Evolutionary conservation across 2,329 filamentous ascomycete genomes (phyloP).

Genomic region (Hypocreales sp.): DNA sequence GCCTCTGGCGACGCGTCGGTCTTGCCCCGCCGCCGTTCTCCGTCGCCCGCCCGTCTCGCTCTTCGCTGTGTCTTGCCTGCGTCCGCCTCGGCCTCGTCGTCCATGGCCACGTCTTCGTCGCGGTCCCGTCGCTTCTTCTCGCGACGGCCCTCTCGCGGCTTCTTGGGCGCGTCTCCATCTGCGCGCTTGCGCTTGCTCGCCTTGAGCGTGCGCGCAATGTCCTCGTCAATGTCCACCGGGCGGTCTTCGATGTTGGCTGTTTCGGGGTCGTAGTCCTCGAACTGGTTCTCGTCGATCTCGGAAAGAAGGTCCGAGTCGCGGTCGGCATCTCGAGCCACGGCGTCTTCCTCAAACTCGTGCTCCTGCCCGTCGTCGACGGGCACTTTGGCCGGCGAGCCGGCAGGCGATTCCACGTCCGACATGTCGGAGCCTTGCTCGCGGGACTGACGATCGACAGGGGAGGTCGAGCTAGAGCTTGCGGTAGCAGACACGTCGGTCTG

Average conservation of each 20-base stretch:
- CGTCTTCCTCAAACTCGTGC: conserved; percentile 23
- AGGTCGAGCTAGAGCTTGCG: no score
- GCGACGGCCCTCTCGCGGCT: conserved; percentile 58
- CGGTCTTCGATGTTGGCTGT: conserved; percentile 47
- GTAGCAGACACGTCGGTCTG: no score
- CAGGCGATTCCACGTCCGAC: conserved; percentile 31
- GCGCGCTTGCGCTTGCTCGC: conserved; percentile 49
- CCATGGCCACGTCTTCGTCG: conserved; percentile 31
- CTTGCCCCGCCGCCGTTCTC: conserved; percentile 29
- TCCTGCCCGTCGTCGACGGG: conserved; percentile 25
- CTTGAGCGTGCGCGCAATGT: conserved; percentile 47
- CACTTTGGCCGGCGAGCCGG: conserved; percentile 19
- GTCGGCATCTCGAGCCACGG: conserved; percentile 29
- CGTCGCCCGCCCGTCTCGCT: conserved; percentile 28
- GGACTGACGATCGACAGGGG: no score
- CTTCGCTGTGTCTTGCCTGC: conserved; percentile 28
- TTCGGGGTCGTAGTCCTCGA: conserved; percentile 52
- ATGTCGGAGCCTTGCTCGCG: conserved; percentile 13
- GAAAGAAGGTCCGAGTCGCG: conserved; percentile 45
- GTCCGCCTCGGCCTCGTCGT: conserved; percentile 30
- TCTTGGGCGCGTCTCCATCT: conserved; percentile 50
- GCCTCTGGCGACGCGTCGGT: conserved; percentile 35
- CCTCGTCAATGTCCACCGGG: conserved; percentile 52
- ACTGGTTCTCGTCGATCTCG: conserved; percentile 55
- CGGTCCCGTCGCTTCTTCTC: conserved; percentile 45